Evolutionary conservation across 2,329 filamentous ascomycete genomes (phyloP).

Genomic region (Scedosporium boydii): DNA sequence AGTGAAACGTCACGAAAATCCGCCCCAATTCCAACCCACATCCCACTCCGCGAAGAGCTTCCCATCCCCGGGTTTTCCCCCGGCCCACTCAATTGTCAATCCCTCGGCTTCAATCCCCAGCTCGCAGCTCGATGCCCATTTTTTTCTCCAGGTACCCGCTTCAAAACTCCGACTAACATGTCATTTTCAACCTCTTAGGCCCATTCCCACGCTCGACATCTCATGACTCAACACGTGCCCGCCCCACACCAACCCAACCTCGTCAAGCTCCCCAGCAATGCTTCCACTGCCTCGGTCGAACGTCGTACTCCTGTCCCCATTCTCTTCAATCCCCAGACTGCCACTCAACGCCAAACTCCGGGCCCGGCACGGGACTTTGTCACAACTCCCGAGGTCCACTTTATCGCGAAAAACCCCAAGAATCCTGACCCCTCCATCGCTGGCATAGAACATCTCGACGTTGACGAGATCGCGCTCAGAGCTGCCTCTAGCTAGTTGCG

Average conservation of each 20-base stretch:
- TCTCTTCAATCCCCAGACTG: conserved; percentile 1
- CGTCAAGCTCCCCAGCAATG: neutral
- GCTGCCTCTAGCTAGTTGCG: neutral
- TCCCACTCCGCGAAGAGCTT: neutral
- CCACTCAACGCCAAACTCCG: neutral
- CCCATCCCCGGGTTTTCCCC: neutral
- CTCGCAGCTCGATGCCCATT: neutral
- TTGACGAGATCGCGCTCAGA: conserved; percentile 4
- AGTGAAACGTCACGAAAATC: conserved; percentile 12
- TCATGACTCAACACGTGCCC: conserved; percentile 3
- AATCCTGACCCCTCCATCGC: neutral
- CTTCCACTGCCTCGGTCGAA: neutral
- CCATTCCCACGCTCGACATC: neutral
- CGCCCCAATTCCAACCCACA: neutral
- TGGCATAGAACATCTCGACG: conserved; percentile 1
- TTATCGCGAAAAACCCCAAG: neutral
- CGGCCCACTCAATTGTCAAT: neutral
- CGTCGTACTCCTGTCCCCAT: conserved; percentile 6
- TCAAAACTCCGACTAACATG: neutral
- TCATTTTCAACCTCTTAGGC: neutral
- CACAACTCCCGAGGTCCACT: neutral
- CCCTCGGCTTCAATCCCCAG: neutral
- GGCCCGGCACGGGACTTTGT: neutral
- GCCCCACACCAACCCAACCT: neutral
- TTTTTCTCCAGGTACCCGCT: neutral